Percentiles rank a stretch among this genome's conserved stretches.
Evolutionary conservation across 352 stramenopile species (phyloP).

Genomic region (Blastocystis sp.): DNA sequence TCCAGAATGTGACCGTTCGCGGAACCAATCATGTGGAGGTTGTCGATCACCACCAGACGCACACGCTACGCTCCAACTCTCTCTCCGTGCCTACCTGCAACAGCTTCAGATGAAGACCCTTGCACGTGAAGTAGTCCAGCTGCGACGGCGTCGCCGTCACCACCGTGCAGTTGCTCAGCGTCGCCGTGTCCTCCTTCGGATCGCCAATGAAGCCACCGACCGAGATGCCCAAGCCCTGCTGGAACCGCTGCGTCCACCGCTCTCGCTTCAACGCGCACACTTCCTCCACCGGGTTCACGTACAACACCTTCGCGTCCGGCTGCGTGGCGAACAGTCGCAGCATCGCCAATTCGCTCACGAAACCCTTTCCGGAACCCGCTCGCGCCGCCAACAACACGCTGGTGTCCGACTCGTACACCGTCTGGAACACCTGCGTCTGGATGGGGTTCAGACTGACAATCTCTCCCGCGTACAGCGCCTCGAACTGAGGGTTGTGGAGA

Average conservation of each 20-base stretch:
- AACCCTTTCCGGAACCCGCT: constrained; percentile 82
- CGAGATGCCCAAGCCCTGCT: constrained; percentile 65
- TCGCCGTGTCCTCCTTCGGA: constrained; percentile 75
- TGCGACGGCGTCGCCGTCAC: constrained; percentile 82
- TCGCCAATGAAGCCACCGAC: constrained; percentile 86
- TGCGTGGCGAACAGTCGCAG: constrained; percentile 75
- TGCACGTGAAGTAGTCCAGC: constrained; percentile 86
- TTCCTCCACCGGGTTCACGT: constrained; percentile 67
- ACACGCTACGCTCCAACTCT: constrained; percentile 65
- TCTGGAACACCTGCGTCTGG: constrained; percentile 90
- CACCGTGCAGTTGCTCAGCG: constrained; percentile 78
- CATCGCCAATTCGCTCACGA: constrained; percentile 85
- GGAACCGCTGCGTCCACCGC: constrained; percentile 62
- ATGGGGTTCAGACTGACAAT: constrained; percentile 93
- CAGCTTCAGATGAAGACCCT: constrained; percentile 88
- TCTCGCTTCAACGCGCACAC: constrained; percentile 71
- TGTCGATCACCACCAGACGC: constrained; percentile 79
- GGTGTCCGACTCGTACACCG: constrained; percentile 83
- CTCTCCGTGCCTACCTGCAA: constrained; percentile 67
- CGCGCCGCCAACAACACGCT: constrained; percentile 87
- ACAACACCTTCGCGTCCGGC: constrained; percentile 63
- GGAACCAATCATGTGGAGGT: constrained; percentile 88
- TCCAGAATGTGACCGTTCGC: constrained; percentile 82
- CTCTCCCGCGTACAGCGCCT: constrained; percentile 51
- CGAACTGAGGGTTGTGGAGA: constrained; percentile 53